Evolutionary conservation across 768 basidiomycete species (phyloP), one percentile per base, ranked within the genome.

Genomic region (Suillus bovinus): DNA sequence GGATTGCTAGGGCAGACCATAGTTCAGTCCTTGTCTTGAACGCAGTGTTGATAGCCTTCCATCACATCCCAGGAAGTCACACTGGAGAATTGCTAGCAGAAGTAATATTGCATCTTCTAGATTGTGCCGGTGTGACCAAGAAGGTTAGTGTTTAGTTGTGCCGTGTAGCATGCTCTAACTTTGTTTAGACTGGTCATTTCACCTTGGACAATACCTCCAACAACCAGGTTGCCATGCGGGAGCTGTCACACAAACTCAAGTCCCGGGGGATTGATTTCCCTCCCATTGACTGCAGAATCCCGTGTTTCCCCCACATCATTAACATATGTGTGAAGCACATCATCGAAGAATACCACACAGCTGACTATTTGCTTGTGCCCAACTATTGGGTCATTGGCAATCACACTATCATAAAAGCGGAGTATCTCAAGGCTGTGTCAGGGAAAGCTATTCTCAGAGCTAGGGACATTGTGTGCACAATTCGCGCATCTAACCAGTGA

Each of bases 31-130:
- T 56, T 13, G 6, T 31, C 7, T 24, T 62, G 22, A 57, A 60
- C 41, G 56, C 31, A 7, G 22, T 66, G 17, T 52, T 69, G 7
- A 41, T 69, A 4, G 59, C 63, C n/a, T 69, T 69, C 55, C 63
- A 68, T 54, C 16, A 52, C 22, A 24, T 63, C 9, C 17, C 14
- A 11, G 63, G 68, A 16, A 41, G 39, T 22, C 68, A 69, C 38
- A 34, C 60, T 10, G 68, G 68, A 16, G 49, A 59, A 29, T 17
- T 20, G 17, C n/a, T 59, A 3, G 29, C 24, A 17, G 17, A n/a
- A 22, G 33, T 44, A 17, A 59, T 44, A 16, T 29, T 42, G 16
- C 14, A 59, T 49, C 58, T 59, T 13, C 7, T 59, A 24, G 24
- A 33, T 17, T 5, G 11, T 42, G 58, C 58, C 3, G 16, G 58